phyloP scores from a whole-genome alignment of 2,329 filamentous ascomycete species.

The Trichoderma atroviride region DNA sequence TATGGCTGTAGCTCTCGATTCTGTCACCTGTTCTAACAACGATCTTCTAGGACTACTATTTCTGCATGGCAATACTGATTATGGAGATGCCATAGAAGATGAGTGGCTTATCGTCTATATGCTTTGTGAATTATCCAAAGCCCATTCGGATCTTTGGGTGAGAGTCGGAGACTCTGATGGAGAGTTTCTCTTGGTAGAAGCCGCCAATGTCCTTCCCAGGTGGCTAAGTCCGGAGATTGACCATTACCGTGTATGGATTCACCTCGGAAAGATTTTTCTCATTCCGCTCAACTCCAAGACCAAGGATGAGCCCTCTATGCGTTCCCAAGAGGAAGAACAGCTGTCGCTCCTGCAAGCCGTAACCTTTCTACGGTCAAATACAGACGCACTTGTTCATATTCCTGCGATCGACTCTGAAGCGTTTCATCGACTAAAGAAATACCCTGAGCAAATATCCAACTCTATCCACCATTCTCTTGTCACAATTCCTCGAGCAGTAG shows the following conservation, averaged over 20 bases:
- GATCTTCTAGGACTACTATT: slow-evolving; percentile 53
- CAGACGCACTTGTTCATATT: slow-evolving; percentile 68
- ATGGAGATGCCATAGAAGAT: slow-evolving; percentile 92
- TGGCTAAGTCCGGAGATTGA: slow-evolving; percentile 94
- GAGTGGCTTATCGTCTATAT: slow-evolving; percentile 97
- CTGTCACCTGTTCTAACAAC: background rate
- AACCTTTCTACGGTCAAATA: slow-evolving; percentile 57
- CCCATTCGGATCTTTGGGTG: slow-evolving; percentile 76
- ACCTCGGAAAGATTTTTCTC: slow-evolving; percentile 73
- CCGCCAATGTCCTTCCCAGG: slow-evolving; percentile 79
- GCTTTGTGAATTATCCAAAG: slow-evolving; percentile 75
- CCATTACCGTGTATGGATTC: slow-evolving; percentile 86
- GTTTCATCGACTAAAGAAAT: slow-evolving; percentile 84
- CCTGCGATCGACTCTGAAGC: slow-evolving; percentile 80
- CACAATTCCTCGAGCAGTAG: slow-evolving; percentile 78
- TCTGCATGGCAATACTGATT: slow-evolving; percentile 78
- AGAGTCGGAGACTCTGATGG: slow-evolving; percentile 86
- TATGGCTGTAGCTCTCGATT: background rate
- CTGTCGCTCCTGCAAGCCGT: slow-evolving; percentile 69
- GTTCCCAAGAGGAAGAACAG: background rate
- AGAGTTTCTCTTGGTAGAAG: slow-evolving; percentile 93
- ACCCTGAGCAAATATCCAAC: slow-evolving; percentile 72
- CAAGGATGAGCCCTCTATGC: slow-evolving; percentile 27
- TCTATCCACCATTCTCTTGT: slow-evolving; percentile 77
- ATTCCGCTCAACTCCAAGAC: slow-evolving; percentile 57